These are phyloP conservation scores for Starmerella gropengiesseri DNA, from an alignment of 805 yeast genomes.

Conservation along the genomic window DNA sequence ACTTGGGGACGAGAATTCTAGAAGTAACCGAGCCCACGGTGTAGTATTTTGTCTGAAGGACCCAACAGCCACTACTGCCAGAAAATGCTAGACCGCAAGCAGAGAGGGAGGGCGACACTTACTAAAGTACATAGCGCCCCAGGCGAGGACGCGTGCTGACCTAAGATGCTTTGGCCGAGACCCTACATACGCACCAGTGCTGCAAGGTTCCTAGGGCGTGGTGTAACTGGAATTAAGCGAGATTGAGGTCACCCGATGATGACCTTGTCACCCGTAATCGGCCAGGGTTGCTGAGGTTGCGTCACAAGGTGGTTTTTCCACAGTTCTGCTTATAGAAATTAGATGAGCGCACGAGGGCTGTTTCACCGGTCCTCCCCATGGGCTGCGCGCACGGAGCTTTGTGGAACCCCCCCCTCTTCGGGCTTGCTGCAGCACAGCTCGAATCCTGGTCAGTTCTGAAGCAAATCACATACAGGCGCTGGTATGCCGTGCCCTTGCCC, in stretches of 20 bases:
- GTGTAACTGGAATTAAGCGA: neutral
- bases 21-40: too few relatives aligned
- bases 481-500: too few relatives aligned
- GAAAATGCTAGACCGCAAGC: neutral
- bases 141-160: neutral
- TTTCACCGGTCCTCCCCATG: too few relatives aligned
- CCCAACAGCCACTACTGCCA: neutral
- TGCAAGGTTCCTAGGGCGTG: slow-evolving; percentile 4
- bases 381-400: too few relatives aligned
- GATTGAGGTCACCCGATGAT: neutral
- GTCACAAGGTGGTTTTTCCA: too few relatives aligned
- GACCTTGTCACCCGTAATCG: neutral
- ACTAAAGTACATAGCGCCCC: slow-evolving; percentile 4
- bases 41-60: neutral
- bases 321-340: too few relatives aligned
- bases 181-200: slow-evolving; percentile 2
- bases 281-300: too few relatives aligned
- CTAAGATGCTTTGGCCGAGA: slow-evolving; percentile 1
- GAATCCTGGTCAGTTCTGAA: too few relatives aligned
- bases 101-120: neutral
- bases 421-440: too few relatives aligned
- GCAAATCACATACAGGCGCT: too few relatives aligned
- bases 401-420: too few relatives aligned
- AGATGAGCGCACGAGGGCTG: too few relatives aligned
- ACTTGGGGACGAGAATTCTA: neutral